Base-by-base conservation (phyloP, 1,139 yeast genomes). In the Kazachstania sp. region DNA sequence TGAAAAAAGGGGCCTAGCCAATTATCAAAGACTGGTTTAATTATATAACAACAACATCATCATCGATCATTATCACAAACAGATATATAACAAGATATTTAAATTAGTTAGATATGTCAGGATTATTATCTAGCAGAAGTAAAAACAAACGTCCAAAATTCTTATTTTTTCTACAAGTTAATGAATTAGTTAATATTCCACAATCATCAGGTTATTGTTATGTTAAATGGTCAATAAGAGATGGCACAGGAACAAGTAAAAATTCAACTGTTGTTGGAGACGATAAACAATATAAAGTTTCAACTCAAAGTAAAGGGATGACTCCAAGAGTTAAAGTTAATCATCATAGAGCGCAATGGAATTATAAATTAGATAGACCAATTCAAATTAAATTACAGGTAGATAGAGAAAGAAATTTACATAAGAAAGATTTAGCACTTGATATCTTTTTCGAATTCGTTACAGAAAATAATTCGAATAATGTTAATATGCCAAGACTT, bases 181-280 rank as follows among this genome's bases (percentile, higher is more conserved):
- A 78, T 49, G 95, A 86, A 55, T 70, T 90, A 45, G 74, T 82
- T 30, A 90, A 90, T 60, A 78, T 90, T 36, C 97, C 97, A 0
- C 87, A 86, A 55, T 75, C 84, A 2, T 71, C 79, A 2, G 95
- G 95, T 0, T 64, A 71, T 39, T 81, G 92, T 56, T 81, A 67
- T 55, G 77, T 87, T 28, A 80, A 81, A 49, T 78, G 83, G 83
- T 67, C 66, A 44, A 59, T 78, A 28, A 68, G 68, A 45, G 80
- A 76, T 48, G 64, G 66, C 13, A 62, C 65, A 1, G 66, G 66
- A 4, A 55, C 59, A 0, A 53, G 60, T 2, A 45, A 51, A n/a
- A 50, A 48, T n/a, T 37, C 46, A 3, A 29, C 41, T 16, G 12
- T 38, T 8, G 20, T 16, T 29, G 26, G 26, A 8, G 47, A 44